Percentiles rank a stretch among this genome's conserved stretches.
Conservation (phyloP, 2,329 filamentous ascomycete species). For the Dothiorella sarmentorum region DNA sequence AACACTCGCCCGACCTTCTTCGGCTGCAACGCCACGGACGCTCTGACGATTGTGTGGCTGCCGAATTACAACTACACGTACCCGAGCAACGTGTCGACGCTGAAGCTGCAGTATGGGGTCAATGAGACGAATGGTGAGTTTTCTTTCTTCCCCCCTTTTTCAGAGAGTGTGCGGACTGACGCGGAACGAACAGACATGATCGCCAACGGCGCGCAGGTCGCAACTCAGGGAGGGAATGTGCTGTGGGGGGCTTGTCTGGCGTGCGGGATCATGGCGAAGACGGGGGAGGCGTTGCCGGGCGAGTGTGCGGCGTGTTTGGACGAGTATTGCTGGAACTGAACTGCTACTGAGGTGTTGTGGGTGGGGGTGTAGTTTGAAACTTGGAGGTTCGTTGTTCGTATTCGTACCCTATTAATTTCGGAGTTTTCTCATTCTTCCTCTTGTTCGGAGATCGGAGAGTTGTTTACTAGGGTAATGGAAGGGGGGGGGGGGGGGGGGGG, state of each 20-base stretch:
- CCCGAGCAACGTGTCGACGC: slow-evolving; percentile 8
- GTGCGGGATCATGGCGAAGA: slow-evolving; percentile 16
- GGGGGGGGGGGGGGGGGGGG: slow-evolving; percentile 21
- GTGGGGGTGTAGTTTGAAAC: too few relatives aligned
- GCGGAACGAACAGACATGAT: neutral
- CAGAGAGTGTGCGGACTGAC: neutral
- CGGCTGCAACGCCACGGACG: slow-evolving; percentile 40
- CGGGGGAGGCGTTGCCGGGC: neutral
- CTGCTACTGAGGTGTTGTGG: too few relatives aligned
- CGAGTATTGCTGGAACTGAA: slow-evolving; percentile 13
- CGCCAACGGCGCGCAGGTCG: slow-evolving; percentile 12
- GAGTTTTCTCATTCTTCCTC: too few relatives aligned
- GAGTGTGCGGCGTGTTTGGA: slow-evolving; percentile 8
- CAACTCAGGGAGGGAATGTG: neutral
- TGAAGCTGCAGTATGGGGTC: neutral
- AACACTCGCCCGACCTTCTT: slow-evolving; percentile 64
- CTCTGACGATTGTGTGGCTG: slow-evolving; percentile 9
- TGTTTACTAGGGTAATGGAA: too few relatives aligned
- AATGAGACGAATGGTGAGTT: slow-evolving; percentile 6
- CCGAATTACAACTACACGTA: slow-evolving; percentile 14
- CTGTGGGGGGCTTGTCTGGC: slow-evolving; percentile 6
- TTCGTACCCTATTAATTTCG: too few relatives aligned
- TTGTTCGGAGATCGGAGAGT: too few relatives aligned
- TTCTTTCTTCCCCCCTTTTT: neutral
- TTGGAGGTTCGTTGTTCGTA: too few relatives aligned